Percentiles rank a stretch among this genome's conserved stretches.
Conservation (phyloP, 768 basidiomycete species). For the Boletus rex-veris region DNA sequence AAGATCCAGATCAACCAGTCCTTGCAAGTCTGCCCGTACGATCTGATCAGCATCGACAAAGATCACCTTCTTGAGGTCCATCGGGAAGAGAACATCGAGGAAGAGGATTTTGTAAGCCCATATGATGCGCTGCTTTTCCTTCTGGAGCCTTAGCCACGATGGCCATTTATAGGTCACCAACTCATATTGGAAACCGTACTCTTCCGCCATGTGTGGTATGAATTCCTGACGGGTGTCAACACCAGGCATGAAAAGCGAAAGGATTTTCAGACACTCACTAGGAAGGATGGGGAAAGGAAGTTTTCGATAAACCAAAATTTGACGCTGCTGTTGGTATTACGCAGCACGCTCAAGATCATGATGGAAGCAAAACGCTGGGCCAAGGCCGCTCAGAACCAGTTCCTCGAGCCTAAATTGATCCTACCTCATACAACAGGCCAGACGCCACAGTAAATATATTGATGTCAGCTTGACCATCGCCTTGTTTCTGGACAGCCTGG, state of each 20-base stretch:
- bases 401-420: background rate
- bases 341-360: constrained; percentile 95
- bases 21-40: constrained; percentile 92
- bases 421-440: constrained; percentile 90
- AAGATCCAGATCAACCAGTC: constrained; percentile 89
- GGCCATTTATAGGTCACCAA: constrained; percentile 99
- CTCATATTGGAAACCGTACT: constrained; percentile 94
- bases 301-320: constrained; percentile 99
- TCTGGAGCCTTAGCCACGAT: constrained; percentile 93
- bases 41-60: constrained; percentile 99
- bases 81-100: constrained; percentile 97
- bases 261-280: constrained; percentile 47
- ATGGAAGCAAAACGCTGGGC: constrained; percentile 90
- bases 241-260: background rate
- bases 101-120: constrained; percentile 99
- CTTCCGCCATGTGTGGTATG: constrained; percentile 86
- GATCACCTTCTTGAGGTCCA: constrained; percentile 98
- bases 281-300: constrained; percentile 95
- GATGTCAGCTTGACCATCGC: constrained; percentile 73
- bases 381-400: background rate
- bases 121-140: constrained; percentile 96
- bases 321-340: constrained; percentile 90
- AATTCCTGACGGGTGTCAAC: constrained; percentile 61
- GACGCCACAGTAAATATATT: constrained; percentile 99
- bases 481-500: constrained; percentile 24